These are phyloP conservation scores for Ceraceosorus bombacis DNA, from an alignment of 1,284 basidiomycete species.

Conservation along the genomic window DNA sequence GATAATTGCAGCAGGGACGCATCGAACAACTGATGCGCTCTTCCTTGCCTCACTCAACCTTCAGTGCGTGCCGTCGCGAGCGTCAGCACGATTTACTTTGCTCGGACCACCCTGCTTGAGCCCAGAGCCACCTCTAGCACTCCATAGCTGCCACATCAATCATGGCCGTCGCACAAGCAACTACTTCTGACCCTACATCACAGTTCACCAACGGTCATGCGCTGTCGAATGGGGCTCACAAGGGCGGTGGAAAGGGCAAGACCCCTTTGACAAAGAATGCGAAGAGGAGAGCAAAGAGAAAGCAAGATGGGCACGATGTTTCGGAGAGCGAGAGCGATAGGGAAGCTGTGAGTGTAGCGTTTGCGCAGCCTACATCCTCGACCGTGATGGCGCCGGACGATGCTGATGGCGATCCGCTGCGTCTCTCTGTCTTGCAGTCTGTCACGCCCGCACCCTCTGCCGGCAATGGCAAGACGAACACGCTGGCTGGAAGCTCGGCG, in stretches of 20 bases:
- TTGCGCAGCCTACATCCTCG: neutral
- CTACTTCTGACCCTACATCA: no score
- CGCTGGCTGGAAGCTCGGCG: no score
- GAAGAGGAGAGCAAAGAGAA: slow-evolving; percentile 42
- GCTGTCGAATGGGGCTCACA: neutral
- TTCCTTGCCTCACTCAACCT: no score
- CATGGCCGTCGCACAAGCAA: no score
- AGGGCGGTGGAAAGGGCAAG: neutral
- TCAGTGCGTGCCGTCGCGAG: no score
- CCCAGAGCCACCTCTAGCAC: no score
- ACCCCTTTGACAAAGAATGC: slow-evolving; percentile 32
- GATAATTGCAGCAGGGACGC: no score
- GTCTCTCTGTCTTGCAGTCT: neutral
- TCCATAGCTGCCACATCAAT: no score
- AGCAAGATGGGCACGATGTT: slow-evolving; percentile 20
- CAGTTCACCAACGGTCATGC: no score
- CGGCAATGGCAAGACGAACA: neutral
- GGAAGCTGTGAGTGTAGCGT: neutral
- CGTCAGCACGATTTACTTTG: no score
- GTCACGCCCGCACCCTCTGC: slow-evolving; percentile 5
- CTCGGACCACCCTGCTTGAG: no score
- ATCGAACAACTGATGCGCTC: no score
- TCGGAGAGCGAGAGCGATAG: neutral
- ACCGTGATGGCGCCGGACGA: neutral
- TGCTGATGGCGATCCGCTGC: neutral